A percentile compares a stretch with the other conserved stretches of the same genome.
These are phyloP conservation scores for Cutaneotrichosporon cyanovorans DNA, from an alignment of 1,284 basidiomycete genomes.

Conservation along the genomic window DNA sequence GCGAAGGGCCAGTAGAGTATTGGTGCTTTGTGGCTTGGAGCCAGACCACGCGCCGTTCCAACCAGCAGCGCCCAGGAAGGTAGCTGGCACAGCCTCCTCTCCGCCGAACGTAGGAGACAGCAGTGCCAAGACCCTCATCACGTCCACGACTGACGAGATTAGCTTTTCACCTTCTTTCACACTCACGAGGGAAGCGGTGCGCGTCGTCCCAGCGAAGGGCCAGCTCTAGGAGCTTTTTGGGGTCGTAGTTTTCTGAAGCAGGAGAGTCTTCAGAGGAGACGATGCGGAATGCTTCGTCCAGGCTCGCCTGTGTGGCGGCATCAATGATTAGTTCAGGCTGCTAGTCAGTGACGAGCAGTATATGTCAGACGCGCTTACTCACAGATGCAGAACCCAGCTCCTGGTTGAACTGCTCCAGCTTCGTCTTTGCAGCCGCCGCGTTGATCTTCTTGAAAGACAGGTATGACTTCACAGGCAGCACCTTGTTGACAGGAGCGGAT, in stretches of 20 bases:
- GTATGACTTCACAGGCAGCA: conserved; percentile 47
- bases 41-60: conserved; percentile 56
- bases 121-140: conserved; percentile 68
- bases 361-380: conserved; percentile 3
- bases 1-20: conserved; percentile 73
- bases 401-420: conserved; percentile 74
- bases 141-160: conserved; percentile 69
- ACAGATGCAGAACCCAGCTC: conserved; percentile 50
- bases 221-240: conserved; percentile 59
- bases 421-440: conserved; percentile 73
- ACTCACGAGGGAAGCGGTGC: conserved; percentile 61
- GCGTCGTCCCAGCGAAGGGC: conserved; percentile 71
- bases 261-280: conserved; percentile 8
- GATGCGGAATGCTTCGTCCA: conserved; percentile 11
- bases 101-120: conserved; percentile 52
- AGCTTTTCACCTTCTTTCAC: no score
- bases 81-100: conserved; percentile 50
- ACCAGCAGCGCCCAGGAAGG: conserved; percentile 61
- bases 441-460: conserved; percentile 82
- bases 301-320: conserved; percentile 46
- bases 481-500: conserved; percentile 45
- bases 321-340: conserved; percentile 67
- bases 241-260: conserved; percentile 48
- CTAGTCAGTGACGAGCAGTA: background rate
- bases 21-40: conserved; percentile 69